phyloP scores from a whole-genome alignment of 441 rosid species.

The Theobroma grandiflorum region DNA sequence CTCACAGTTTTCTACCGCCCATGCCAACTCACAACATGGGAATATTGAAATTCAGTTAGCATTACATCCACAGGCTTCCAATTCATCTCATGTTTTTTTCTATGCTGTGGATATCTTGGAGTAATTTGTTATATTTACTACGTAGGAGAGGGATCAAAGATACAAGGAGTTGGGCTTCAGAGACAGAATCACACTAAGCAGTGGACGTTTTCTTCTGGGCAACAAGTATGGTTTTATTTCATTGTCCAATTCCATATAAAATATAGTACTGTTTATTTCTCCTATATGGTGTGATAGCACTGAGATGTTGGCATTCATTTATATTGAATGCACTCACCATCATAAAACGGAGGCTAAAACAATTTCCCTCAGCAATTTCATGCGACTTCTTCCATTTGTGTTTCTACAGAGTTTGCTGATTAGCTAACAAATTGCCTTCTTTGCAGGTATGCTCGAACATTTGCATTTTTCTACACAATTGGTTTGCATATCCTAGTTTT shows the following conservation, averaged over 20 bases:
- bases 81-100: constrained; percentile 3
- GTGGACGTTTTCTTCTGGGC: constrained; percentile 94
- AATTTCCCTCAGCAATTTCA: background rate
- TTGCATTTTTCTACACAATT: constrained; percentile 94
- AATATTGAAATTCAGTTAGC: constrained; percentile 9
- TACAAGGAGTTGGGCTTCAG: constrained; percentile 96
- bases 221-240: constrained; percentile 70
- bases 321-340: background rate
- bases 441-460: constrained; percentile 88
- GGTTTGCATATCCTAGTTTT: constrained; percentile 88
- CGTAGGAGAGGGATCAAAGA: constrained; percentile 93
- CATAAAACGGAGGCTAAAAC: background rate
- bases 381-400: background rate
- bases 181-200: constrained; percentile 94
- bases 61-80: background rate
- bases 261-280: background rate
- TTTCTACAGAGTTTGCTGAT: background rate
- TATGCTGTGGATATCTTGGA: background rate
- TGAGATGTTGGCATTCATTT: background rate
- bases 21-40: background rate
- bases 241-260: constrained; percentile 13
- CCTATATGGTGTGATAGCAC: background rate
- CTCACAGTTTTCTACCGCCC: background rate
- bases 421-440: background rate
- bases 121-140: constrained; percentile 28